Evolutionary conservation across 352 stramenopile genomes (phyloP).

Genomic region (Thraustotheca clavata): DNA sequence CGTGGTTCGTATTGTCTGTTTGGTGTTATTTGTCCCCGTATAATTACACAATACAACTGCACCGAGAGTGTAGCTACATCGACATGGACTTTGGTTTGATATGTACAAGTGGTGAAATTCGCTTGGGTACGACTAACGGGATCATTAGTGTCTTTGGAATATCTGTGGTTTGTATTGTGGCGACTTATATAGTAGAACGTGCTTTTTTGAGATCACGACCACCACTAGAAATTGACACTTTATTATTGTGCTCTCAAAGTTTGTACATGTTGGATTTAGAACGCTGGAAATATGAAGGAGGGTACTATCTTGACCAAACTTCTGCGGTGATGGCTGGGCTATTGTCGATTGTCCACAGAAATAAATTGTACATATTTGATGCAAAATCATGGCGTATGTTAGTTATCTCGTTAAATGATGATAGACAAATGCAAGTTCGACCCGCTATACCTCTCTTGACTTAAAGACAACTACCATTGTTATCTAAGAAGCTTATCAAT

Average conservation of each 20-base stretch:
- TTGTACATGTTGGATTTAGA: neutral
- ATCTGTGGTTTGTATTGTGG: neutral
- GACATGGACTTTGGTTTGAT: neutral
- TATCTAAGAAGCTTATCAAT: neutral
- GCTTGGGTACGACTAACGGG: neutral
- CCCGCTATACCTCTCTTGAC: neutral
- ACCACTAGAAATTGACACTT: neutral
- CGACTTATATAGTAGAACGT: neutral
- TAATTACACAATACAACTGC: neutral
- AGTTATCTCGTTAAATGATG: neutral
- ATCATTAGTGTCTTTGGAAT: neutral
- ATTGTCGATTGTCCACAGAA: neutral
- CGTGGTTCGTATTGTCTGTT: neutral
- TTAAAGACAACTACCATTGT: neutral
- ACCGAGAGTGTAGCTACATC: neutral
- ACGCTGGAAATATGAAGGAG: neutral
- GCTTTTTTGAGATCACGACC: neutral
- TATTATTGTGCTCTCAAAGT: neutral
- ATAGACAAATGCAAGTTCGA: neutral
- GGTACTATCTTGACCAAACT: neutral
- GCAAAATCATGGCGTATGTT: neutral
- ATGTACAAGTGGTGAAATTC: neutral
- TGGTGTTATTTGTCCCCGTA: neutral
- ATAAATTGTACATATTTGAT: slow-evolving; percentile 1
- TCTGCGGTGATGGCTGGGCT: neutral